These are phyloP conservation scores for Pestalotiopsis sp. DNA, from an alignment of 2,329 filamentous ascomycete genomes.

Conservation along the genomic window DNA sequence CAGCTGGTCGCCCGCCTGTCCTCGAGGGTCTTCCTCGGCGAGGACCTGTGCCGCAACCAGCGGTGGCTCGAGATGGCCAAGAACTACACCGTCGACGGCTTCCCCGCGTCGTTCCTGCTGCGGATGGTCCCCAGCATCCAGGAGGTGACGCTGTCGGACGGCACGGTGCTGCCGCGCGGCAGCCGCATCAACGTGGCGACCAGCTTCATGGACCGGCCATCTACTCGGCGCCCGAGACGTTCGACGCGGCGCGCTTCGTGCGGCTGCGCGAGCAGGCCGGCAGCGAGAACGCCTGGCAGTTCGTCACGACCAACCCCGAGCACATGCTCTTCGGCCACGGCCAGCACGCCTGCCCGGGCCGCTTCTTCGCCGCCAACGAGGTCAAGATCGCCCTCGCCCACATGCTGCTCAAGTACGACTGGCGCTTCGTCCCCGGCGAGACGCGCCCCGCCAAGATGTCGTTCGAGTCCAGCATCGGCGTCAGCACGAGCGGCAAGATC, in stretches of 20 bases:
- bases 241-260: slow-evolving; percentile 29
- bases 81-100: slow-evolving; percentile 40
- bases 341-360: slow-evolving; percentile 35
- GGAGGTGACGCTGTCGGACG: slow-evolving; percentile 27
- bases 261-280: slow-evolving; percentile 29
- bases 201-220: slow-evolving; percentile 27
- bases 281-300: slow-evolving; percentile 34
- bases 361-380: slow-evolving; percentile 35
- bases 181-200: slow-evolving; percentile 27
- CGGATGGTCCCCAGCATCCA: slow-evolving; percentile 37
- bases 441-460: slow-evolving; percentile 18
- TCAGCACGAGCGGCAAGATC: slow-evolving; percentile 22
- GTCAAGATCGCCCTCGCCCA: slow-evolving; percentile 32
- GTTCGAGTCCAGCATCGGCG: slow-evolving; percentile 21
- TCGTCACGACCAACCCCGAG: slow-evolving; percentile 34
- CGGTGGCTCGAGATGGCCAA: slow-evolving; percentile 46
- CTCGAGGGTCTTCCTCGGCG: slow-evolving; percentile 48
- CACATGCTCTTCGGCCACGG: slow-evolving; percentile 40
- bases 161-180: slow-evolving; percentile 26
- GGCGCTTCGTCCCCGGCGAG: slow-evolving; percentile 27
- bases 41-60: slow-evolving; percentile 42
- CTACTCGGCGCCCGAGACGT: slow-evolving; percentile 28
- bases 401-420: slow-evolving; percentile 33
- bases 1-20: slow-evolving; percentile 48
- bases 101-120: slow-evolving; percentile 36